These are phyloP conservation scores for Raphanus raphanistrum DNA, from an alignment of 345 rosid species.

Conservation along the genomic window DNA sequence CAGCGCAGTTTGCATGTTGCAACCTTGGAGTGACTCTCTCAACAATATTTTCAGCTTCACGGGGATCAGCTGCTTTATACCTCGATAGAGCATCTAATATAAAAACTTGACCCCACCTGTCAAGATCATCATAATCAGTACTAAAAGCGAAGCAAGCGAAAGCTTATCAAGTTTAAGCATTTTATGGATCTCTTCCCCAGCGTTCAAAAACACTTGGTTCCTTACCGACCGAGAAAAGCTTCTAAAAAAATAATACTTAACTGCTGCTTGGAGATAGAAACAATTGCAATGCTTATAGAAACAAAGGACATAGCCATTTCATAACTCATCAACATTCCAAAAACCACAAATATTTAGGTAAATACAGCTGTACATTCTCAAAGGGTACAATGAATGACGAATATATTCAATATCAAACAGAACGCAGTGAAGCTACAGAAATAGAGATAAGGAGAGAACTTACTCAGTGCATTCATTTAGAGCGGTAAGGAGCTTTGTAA, in stretches of 20 bases:
- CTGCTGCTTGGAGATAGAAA: neutral
- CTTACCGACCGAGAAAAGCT: neutral
- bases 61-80: conserved; percentile 97
- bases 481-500: conserved; percentile 95
- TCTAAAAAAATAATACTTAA: conserved; percentile 3
- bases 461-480: conserved; percentile 99
- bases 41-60: conserved; percentile 98
- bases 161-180: conserved; percentile 7
- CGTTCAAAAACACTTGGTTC: neutral
- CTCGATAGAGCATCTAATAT: conserved; percentile 94
- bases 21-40: conserved; percentile 97
- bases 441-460: conserved; percentile 37
- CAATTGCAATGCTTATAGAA: conserved; percentile 1
- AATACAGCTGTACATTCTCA: conserved; percentile 2
- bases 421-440: conserved; percentile 18
- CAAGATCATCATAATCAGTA: conserved; percentile 15
- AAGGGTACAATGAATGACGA: neutral
- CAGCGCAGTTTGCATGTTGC: conserved; percentile 99
- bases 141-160: conserved; percentile 1
- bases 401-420: conserved; percentile 13
- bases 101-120: conserved; percentile 99
- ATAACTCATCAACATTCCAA: conserved; percentile 9
- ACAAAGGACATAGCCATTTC: conserved; percentile 20
- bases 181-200: conserved; percentile 7
- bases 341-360: conserved; percentile 1